Evolutionary conservation across 1,284 basidiomycete species (phyloP).

Genomic region (Xanthoconium separans): DNA sequence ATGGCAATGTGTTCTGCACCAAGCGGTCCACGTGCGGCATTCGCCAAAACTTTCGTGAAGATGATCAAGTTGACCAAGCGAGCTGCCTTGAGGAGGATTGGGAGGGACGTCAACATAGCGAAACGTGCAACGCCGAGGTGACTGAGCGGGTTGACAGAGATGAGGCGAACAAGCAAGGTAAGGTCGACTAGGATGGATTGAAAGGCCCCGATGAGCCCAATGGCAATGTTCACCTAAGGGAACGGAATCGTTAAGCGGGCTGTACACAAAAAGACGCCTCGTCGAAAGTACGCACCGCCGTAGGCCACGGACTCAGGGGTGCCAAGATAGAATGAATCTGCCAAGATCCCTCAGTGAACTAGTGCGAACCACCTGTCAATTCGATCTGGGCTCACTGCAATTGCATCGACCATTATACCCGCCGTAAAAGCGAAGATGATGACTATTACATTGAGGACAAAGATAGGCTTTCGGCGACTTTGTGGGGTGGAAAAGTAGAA

Average conservation of each 20-base stretch:
- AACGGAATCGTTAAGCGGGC: background rate
- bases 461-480: slow-evolving; percentile 26
- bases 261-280: background rate
- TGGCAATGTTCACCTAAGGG: slow-evolving; percentile 20
- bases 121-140: slow-evolving; percentile 20
- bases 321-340: slow-evolving; percentile 29
- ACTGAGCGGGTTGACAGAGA: slow-evolving; percentile 27
- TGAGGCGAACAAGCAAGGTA: slow-evolving; percentile 29
- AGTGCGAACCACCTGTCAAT: background rate
- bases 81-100: slow-evolving; percentile 26
- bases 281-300: slow-evolving; percentile 9
- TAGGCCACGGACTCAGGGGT: slow-evolving; percentile 17
- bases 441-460: slow-evolving; percentile 30
- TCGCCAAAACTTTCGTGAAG: slow-evolving; percentile 20
- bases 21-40: slow-evolving; percentile 16
- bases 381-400: slow-evolving; percentile 13
- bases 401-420: slow-evolving; percentile 24
- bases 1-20: slow-evolving; percentile 7
- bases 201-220: slow-evolving; percentile 30
- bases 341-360: background rate
- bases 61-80: slow-evolving; percentile 25
- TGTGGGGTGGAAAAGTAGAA: slow-evolving; percentile 32
- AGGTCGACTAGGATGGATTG: slow-evolving; percentile 35
- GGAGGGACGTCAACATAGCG: slow-evolving; percentile 15
- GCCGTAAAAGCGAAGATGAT: slow-evolving; percentile 25